Percentiles rank a stretch among this genome's conserved stretches.
Conservation (phyloP, 164 flowering plant species). For the Vitis rupestris region DNA sequence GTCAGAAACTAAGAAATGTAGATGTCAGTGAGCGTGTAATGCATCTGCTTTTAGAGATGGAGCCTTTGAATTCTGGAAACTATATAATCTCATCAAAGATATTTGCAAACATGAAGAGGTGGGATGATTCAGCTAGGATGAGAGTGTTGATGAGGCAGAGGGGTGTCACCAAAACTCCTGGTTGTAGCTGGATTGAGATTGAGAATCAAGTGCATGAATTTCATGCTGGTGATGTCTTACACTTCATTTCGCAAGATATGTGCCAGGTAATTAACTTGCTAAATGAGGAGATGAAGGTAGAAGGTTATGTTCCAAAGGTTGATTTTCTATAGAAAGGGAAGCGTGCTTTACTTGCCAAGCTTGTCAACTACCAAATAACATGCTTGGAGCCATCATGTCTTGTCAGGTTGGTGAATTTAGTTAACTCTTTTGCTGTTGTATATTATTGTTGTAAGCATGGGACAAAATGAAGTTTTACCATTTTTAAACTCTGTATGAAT, state of each 20-base stretch:
- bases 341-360: neutral
- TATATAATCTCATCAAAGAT: constrained; percentile 66
- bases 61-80: constrained; percentile 61
- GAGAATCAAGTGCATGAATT: constrained; percentile 38
- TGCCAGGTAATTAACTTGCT: constrained; percentile 23
- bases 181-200: constrained; percentile 68
- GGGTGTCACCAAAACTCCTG: constrained; percentile 64
- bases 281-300: constrained; percentile 39
- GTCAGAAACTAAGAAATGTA: constrained; percentile 41
- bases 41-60: constrained; percentile 47
- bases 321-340: constrained; percentile 2
- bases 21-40: constrained; percentile 52
- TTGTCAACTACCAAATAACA: neutral
- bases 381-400: neutral
- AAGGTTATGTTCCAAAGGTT: constrained; percentile 32
- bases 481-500: neutral
- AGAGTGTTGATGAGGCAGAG: constrained; percentile 57
- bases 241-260: constrained; percentile 14
- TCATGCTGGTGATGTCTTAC: constrained; percentile 43
- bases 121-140: constrained; percentile 70
- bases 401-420: constrained; percentile 1
- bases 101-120: constrained; percentile 52
- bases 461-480: too few relatives aligned
- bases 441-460: too few relatives aligned
- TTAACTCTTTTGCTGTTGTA: neutral